Conservation (phyloP, 495 filamentous ascomycete genomes). For the Penicillium diatomitis region DNA sequence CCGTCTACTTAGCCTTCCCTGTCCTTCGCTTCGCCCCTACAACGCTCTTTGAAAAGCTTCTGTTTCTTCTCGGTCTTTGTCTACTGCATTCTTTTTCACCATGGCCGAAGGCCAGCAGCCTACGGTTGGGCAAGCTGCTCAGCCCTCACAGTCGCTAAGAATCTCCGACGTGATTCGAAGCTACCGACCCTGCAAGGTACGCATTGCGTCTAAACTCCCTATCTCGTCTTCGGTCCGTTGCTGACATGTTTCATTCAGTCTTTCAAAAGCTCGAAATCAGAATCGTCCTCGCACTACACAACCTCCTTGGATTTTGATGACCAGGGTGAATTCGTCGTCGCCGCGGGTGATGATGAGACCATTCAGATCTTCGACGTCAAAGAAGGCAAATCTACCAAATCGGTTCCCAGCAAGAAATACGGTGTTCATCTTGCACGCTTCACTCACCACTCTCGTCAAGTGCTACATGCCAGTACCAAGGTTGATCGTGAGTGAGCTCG, state of each 20-base stretch:
- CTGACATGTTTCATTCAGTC: conserved; percentile 13
- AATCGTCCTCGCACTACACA: conserved; percentile 27
- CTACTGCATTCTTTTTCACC: neutral
- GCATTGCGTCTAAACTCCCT: neutral
- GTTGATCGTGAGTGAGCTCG: conserved; percentile 49
- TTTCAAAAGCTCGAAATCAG: conserved; percentile 33
- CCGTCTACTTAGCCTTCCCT: no score
- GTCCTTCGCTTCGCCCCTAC: no score
- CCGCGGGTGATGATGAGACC: conserved; percentile 81
- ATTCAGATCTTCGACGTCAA: conserved; percentile 91
- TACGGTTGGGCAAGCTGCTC: conserved; percentile 18
- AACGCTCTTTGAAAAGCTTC: neutral
- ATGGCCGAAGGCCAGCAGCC: conserved; percentile 29
- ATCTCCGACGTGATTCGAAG: conserved; percentile 39
- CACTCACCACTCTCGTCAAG: conserved; percentile 75
- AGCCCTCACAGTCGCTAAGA: conserved; percentile 24
- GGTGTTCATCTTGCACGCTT: conserved; percentile 90
- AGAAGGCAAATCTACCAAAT: conserved; percentile 78
- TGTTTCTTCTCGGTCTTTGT: neutral
- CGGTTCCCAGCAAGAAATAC: conserved; percentile 83
- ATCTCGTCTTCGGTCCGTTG: neutral
- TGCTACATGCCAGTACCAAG: conserved; percentile 94
- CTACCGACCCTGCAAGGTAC: conserved; percentile 40
- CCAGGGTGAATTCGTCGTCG: conserved; percentile 78
- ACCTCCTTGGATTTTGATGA: conserved; percentile 95